Conservation (phyloP, 352 stramenopile species). For the Pythium oligandrum region DNA sequence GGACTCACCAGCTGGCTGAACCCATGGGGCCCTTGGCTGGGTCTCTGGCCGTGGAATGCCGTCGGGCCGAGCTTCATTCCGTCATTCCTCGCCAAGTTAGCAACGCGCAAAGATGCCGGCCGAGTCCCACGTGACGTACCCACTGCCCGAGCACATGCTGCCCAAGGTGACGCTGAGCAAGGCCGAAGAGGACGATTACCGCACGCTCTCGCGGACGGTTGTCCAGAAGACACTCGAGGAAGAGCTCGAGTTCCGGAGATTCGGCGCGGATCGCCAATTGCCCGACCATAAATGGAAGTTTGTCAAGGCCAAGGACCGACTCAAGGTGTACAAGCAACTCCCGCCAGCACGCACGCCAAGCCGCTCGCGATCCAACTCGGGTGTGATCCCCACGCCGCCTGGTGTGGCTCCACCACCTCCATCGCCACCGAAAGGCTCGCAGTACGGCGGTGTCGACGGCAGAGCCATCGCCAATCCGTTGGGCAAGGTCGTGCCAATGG, state of each 20-base stretch:
- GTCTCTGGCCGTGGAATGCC: too few species aligned
- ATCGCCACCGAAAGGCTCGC: constrained; percentile 18
- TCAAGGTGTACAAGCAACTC: constrained; percentile 17
- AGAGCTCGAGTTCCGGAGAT: constrained; percentile 26
- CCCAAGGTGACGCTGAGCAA: constrained; percentile 22
- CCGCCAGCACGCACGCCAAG: constrained; percentile 16
- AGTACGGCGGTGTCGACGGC: constrained; percentile 3
- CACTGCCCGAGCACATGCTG: constrained; percentile 13
- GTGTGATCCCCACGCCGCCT: not conserved
- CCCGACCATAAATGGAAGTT: constrained; percentile 29
- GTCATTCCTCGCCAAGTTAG: too few species aligned
- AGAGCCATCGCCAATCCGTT: constrained; percentile 1
- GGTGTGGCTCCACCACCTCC: constrained; percentile 1
- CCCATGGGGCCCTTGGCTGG: too few species aligned
- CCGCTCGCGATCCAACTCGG: constrained; percentile 13
- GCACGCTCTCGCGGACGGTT: constrained; percentile 30
- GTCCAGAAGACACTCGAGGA: constrained; percentile 39
- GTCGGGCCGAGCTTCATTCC: too few species aligned
- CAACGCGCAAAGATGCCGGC: too few species aligned
- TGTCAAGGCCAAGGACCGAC: constrained; percentile 13
- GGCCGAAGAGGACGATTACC: constrained; percentile 25
- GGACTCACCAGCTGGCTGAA: too few species aligned
- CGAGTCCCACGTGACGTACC: constrained; percentile 5
- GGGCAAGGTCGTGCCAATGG: constrained; percentile 27
- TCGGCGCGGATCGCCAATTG: constrained; percentile 9